Evolutionary conservation across 352 stramenopile genomes (phyloP), one percentile per base, ranked within the genome.

Genomic region (Aphanomyces cochlioides): DNA sequence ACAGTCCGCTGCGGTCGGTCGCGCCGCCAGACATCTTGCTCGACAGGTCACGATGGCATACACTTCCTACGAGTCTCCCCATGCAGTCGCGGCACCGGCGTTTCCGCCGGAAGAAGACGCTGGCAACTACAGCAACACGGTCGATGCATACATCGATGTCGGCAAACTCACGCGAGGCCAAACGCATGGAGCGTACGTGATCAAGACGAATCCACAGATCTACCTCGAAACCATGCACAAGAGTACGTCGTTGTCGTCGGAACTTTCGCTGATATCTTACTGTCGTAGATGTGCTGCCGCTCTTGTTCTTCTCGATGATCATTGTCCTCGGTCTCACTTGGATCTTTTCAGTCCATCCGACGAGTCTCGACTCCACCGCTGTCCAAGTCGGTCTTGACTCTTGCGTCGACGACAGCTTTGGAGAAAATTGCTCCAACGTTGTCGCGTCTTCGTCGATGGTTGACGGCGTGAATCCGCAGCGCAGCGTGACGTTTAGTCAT

Each of bases 201-300:
- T 67, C 59, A 67, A 67, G 6, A 15, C 56, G 6, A 17, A 54
- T 13, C 38, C 59, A 21, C 59, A 67, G 43, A 67, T 67, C 15
- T 67, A 67, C 43, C 59, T 67, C 41, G 59, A 67, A 41, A 67
- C 59, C 10, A 67, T 67, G 59, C 40, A 48, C 59, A 50, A 67
- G 39, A 40, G 59, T 67, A 67, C 59, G 17, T 50, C 17, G 17
- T 2, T 50, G 43, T 5, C 15, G n/a, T 1, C n/a, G 5, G 40
- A 41, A 28, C 54, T 7, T 1, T 19, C 43, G 37, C 19, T 43
- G 8, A 61, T n/a, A 2, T 39, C 17, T 36, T 6, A 4, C 17
- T 56, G 15, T 36, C 8, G 59, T 67, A 67, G 59, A 67, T 34
- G 59, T 67, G 2, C 19, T 67, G 10, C 59, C 39, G 41, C 39